Base-by-base conservation (phyloP, 2,329 filamentous ascomycete species). In the Penicillium sp. region DNA sequence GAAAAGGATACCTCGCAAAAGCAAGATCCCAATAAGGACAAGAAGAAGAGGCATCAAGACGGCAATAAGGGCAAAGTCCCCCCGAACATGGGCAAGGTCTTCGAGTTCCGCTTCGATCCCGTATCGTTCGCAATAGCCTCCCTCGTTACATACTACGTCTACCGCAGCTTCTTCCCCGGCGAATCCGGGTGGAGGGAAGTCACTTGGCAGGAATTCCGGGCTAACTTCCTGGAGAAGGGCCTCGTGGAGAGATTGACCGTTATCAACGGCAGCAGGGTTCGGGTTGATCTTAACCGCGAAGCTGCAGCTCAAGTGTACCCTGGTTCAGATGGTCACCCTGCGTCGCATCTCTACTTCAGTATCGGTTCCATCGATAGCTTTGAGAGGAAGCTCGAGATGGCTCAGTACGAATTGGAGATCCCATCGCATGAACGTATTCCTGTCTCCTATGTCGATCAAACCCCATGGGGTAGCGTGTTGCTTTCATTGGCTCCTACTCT, bases 121-220 rank as follows among this genome's bases (percentile, higher is more conserved):
- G 75, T 75, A 49, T 80, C 78, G 18, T 74, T 80, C 55, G 59
- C 86, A 28, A 73, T 84, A 39, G 77, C 78, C 27, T 72, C 79
- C 14, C 78, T 88, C 59, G 70, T 84, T 29, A 74, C 81, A 10
- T 87, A 83, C 64, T 75, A 87, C 47, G 66, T 84, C 40, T 86
- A 83, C 69, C 75, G 79, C 48, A 77, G 80, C 56, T 73, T 92
- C 49, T 79, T 89, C 50, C 84, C 84, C 3, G 79, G 80, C 16
- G 84, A 87, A 55, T 79, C 77, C n/a, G 29, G 41, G 54, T 77
- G 75, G 47, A 78, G 83, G 64, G 92, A 99, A 67, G 96, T 99
- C 51, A 97, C 93, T 47, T 99, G 90, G 89, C 91, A 99, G 73
- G 93, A 99, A 73, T 89, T 99, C 74, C 80, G 88, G 55, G 91